These are phyloP conservation scores for Plasmopara viticola DNA, from an alignment of 352 stramenopile genomes.

Conservation along the genomic window DNA sequence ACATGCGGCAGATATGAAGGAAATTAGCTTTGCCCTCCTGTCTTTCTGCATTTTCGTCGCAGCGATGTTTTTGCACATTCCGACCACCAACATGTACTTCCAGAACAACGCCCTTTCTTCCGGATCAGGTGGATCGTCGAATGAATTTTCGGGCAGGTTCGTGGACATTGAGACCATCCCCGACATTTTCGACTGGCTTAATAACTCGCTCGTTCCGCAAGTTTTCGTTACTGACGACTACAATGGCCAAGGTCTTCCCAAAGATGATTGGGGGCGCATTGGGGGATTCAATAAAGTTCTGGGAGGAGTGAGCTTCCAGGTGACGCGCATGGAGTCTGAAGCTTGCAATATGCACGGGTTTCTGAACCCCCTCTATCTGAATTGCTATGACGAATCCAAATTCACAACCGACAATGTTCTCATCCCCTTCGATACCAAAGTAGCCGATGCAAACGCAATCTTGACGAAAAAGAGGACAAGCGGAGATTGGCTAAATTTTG, in stretches of 20 bases:
- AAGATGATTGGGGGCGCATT: slow-evolving; percentile 24
- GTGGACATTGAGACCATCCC: slow-evolving; percentile 23
- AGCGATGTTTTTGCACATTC: slow-evolving; percentile 41
- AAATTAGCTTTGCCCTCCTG: slow-evolving; percentile 29
- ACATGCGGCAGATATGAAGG: slow-evolving; percentile 25
- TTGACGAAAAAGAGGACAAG: slow-evolving; percentile 3
- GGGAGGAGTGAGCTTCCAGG: slow-evolving; percentile 27
- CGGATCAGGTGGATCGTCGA: slow-evolving; percentile 18
- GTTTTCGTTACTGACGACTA: slow-evolving; percentile 44
- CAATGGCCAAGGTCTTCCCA: slow-evolving; percentile 25
- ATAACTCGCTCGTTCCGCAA: slow-evolving; percentile 30
- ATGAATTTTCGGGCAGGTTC: slow-evolving; percentile 25
- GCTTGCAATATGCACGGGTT: slow-evolving; percentile 9
- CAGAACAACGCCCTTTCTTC: slow-evolving; percentile 27
- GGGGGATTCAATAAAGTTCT: slow-evolving; percentile 34
- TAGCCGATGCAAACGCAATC: slow-evolving; percentile 1
- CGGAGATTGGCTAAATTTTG: slow-evolving; percentile 4
- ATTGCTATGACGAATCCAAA: slow-evolving; percentile 3
- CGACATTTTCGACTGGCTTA: slow-evolving; percentile 42
- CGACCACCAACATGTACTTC: slow-evolving; percentile 27
- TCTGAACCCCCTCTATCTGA: slow-evolving; percentile 5
- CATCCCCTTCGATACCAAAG: slow-evolving; percentile 8
- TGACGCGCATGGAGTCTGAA: slow-evolving; percentile 5
- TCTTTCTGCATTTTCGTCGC: slow-evolving; percentile 35
- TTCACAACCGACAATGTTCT: slow-evolving; percentile 4